phyloP scores from a whole-genome alignment of 2,329 filamentous ascomycete genomes.

The Fusarium bulbicola region DNA sequence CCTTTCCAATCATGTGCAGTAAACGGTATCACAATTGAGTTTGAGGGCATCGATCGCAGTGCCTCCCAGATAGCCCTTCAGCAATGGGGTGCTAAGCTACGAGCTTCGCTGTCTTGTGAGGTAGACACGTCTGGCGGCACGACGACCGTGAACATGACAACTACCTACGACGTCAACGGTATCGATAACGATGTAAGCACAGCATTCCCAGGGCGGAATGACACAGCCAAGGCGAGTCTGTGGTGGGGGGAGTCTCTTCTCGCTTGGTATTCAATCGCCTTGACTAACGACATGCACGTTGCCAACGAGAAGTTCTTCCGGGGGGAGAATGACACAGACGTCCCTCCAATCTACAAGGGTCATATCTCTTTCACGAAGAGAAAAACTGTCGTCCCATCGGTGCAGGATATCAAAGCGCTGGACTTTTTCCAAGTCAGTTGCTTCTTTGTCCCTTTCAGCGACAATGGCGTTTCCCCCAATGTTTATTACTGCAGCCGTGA shows the following conservation, averaged over 20 bases:
- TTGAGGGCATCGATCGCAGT: not conserved
- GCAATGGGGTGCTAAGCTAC: not conserved
- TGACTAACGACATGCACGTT: not conserved
- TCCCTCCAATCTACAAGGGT: not conserved
- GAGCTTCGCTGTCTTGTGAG: not conserved
- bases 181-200: not conserved
- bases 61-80: not conserved
- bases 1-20: not conserved
- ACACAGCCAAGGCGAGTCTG: not conserved
- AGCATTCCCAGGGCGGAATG: not conserved
- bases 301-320: not conserved
- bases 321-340: not conserved
- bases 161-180: not conserved
- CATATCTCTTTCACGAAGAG: not conserved
- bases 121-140: not conserved
- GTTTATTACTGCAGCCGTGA: not conserved
- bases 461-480: not conserved
- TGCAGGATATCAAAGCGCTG: not conserved
- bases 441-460: not conserved
- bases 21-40: not conserved
- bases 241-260: constrained; percentile 4
- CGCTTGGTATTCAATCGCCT: not conserved
- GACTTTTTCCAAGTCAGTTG: not conserved
- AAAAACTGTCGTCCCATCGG: not conserved
- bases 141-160: not conserved